A percentile compares a stretch with the other conserved stretches of the same genome.
These are phyloP conservation scores for Domatiomyces catenatus DNA, from an alignment of 2,329 filamentous ascomycete genomes.

Conservation along the genomic window DNA sequence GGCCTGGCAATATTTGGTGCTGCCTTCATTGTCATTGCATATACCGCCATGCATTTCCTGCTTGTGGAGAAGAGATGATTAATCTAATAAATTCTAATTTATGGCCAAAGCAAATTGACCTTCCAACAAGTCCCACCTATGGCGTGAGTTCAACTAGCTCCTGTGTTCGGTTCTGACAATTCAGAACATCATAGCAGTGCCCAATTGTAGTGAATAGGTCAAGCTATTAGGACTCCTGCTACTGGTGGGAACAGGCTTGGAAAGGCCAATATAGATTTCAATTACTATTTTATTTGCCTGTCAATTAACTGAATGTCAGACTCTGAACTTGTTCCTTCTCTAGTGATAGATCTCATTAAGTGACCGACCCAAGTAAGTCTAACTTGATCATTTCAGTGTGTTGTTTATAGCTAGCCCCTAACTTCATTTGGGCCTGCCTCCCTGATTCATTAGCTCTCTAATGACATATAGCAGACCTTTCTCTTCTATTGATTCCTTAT, in stretches of 20 bases:
- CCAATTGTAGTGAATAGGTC: neutral
- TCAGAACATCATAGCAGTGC: no score
- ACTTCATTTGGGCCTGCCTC: neutral
- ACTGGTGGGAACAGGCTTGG: neutral
- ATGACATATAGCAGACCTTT: neutral
- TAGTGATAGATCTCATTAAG: no score
- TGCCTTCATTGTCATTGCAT: conserved; percentile 74
- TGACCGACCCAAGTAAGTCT: no score
- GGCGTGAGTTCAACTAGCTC: no score
- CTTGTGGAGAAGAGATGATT: conserved; percentile 70
- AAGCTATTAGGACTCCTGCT: no score
- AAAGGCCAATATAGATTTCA: neutral
- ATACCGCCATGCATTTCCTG: conserved; percentile 81
- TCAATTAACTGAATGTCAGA: no score
- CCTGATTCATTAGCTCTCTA: neutral
- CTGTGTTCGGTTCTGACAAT: no score
- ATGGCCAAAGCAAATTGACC: no score
- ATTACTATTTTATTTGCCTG: no score
- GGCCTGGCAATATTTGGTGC: conserved; percentile 70
- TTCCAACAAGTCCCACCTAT: no score
- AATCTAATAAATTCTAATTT: neutral
- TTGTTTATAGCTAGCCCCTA: neutral
- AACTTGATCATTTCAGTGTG: no score
- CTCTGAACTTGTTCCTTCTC: no score
- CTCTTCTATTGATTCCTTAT: neutral